Evolutionary conservation across 345 rosid species (phyloP).

Genomic region (Moringa oleifera): DNA sequence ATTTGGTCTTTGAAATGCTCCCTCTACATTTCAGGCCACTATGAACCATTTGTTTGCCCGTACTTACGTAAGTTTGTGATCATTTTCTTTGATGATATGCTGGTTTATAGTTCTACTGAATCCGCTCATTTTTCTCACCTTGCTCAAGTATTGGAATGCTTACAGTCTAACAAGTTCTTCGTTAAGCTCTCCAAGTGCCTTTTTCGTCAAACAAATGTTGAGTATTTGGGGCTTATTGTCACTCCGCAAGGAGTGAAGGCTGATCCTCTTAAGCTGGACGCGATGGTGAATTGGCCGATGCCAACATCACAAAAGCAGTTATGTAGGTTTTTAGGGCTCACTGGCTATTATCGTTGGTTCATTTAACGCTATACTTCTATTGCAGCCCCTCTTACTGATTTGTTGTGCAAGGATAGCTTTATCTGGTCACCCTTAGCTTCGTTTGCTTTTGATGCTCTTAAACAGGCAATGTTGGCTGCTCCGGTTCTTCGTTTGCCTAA

Average conservation of each 20-base stretch:
- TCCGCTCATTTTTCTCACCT: no score
- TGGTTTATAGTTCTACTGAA: conserved; percentile 9
- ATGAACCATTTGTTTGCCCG: conserved; percentile 5
- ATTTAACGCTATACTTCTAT: not conserved
- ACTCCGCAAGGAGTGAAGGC: not conserved
- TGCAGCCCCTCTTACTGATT: not conserved
- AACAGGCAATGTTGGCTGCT: not conserved
- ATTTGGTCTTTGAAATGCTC: conserved; percentile 14
- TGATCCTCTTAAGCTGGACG: not conserved
- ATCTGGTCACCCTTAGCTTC: not conserved
- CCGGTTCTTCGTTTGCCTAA: not conserved
- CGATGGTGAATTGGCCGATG: not conserved
- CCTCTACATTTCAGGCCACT: conserved; percentile 9
- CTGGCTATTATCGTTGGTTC: not conserved
- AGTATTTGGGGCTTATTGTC: not conserved
- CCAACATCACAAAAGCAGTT: not conserved
- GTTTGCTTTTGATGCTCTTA: not conserved
- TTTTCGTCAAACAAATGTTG: not conserved
- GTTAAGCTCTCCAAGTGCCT: not conserved
- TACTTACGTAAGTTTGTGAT: not conserved
- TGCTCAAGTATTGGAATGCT: no score
- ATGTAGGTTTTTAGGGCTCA: not conserved
- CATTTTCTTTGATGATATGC: conserved; percentile 17
- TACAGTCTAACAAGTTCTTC: not conserved
- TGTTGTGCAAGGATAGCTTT: not conserved